A percentile compares a stretch with the other conserved stretches of the same genome.
These are phyloP conservation scores for Beauveria asiatica DNA, from an alignment of 2,329 filamentous ascomycete genomes.

Conservation along the genomic window DNA sequence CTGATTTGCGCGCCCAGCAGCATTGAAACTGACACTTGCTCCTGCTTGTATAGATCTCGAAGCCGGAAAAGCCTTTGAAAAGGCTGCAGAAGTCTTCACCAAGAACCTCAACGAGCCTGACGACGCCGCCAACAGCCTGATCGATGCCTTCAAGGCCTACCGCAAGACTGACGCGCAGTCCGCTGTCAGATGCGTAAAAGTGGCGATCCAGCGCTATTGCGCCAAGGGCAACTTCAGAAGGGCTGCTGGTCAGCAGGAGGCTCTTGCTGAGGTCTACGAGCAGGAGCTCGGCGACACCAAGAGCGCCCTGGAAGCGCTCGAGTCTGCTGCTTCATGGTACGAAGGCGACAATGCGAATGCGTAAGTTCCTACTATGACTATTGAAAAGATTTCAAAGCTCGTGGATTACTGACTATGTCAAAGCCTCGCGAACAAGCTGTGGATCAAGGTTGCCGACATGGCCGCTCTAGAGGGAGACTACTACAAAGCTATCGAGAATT, in stretches of 20 bases:
- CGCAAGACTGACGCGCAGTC: slow-evolving; percentile 75
- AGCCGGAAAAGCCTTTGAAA: slow-evolving; percentile 79
- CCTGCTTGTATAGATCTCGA: slow-evolving; percentile 54
- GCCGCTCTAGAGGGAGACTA: slow-evolving; percentile 77
- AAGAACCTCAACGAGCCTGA: slow-evolving; percentile 82
- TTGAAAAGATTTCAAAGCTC: too few relatives aligned
- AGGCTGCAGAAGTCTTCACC: slow-evolving; percentile 72
- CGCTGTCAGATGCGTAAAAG: slow-evolving; percentile 69
- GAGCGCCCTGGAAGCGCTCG: slow-evolving; percentile 73
- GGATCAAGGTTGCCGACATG: slow-evolving; percentile 84
- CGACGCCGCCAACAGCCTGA: slow-evolving; percentile 79
- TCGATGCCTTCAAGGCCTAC: slow-evolving; percentile 94
- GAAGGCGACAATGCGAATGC: slow-evolving; percentile 78
- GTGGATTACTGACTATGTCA: background rate
- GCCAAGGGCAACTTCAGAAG: slow-evolving; percentile 83
- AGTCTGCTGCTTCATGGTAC: slow-evolving; percentile 81
- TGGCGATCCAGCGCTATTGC: slow-evolving; percentile 79
- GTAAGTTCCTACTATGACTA: slow-evolving; percentile 38
- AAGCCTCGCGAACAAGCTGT: slow-evolving; percentile 86
- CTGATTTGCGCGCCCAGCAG: background rate
- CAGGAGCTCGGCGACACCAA: slow-evolving; percentile 69
- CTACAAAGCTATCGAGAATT: slow-evolving; percentile 71
- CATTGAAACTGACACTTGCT: background rate
- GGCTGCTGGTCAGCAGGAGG: slow-evolving; percentile 85
- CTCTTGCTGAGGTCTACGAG: slow-evolving; percentile 79